phyloP scores from a whole-genome alignment of 192 early-diverging fungal genomes.

The Coemansia biformis region DNA sequence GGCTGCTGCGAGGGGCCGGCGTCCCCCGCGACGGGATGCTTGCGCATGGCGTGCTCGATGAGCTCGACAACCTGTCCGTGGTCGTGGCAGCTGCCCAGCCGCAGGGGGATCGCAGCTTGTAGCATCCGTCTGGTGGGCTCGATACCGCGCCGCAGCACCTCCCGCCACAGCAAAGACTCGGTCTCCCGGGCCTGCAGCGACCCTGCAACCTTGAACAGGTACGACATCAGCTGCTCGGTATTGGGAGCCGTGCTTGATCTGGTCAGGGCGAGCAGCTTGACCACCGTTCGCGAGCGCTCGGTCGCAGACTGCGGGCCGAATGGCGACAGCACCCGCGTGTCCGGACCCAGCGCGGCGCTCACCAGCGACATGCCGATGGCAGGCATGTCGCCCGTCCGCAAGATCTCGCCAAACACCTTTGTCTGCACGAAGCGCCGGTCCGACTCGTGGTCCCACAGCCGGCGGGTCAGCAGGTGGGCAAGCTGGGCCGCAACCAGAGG shows the following conservation, averaged over 20 bases:
- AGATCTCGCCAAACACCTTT: slow-evolving; percentile 8
- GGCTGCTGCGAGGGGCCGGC: neutral
- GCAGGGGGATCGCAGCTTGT: slow-evolving; percentile 14
- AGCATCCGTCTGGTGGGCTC: slow-evolving; percentile 11
- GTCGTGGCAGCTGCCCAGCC: slow-evolving; percentile 6
- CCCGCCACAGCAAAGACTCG: slow-evolving; percentile 24
- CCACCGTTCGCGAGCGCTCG: slow-evolving; percentile 9
- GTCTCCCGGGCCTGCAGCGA: slow-evolving; percentile 12
- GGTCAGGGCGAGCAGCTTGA: slow-evolving; percentile 7
- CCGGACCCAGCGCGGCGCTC: slow-evolving; percentile 20
- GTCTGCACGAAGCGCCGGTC: slow-evolving; percentile 14
- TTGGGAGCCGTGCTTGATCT: neutral
- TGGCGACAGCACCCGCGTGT: slow-evolving; percentile 10
- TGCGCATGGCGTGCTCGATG: slow-evolving; percentile 9
- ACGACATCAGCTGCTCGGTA: slow-evolving; percentile 8
- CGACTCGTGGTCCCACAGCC: slow-evolving; percentile 14
- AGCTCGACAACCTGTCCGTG: slow-evolving; percentile 16
- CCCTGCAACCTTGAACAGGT: slow-evolving; percentile 17
- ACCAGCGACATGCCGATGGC: slow-evolving; percentile 23
- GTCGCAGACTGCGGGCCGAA: slow-evolving; percentile 15
- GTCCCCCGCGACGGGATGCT: slow-evolving; percentile 2
- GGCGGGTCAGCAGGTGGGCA: slow-evolving; percentile 19
- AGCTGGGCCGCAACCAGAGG: slow-evolving; percentile 12
- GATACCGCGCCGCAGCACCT: slow-evolving; percentile 29
- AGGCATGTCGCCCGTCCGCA: slow-evolving; percentile 1